These are phyloP conservation scores for Coniella lustricola DNA, from an alignment of 2,329 filamentous ascomycete species.

Conservation along the genomic window DNA sequence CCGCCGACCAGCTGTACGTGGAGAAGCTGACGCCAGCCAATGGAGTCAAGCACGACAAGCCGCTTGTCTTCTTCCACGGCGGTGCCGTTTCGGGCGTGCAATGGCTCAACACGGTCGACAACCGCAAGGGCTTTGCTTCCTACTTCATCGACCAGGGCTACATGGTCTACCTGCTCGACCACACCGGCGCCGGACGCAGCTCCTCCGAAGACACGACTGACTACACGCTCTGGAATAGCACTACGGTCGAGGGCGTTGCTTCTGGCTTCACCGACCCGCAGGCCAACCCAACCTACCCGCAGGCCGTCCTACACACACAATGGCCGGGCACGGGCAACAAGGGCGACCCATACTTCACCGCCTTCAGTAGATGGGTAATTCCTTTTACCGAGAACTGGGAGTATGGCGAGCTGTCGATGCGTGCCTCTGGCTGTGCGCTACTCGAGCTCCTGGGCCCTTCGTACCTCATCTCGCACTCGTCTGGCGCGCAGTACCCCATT, in stretches of 20 bases:
- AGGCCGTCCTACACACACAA: constrained; percentile 27
- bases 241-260: constrained; percentile 21
- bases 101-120: constrained; percentile 34
- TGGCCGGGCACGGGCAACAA: constrained; percentile 26
- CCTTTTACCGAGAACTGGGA: constrained; percentile 24
- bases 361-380: constrained; percentile 37
- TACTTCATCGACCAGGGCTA: constrained; percentile 34
- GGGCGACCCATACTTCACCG: constrained; percentile 40
- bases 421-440: constrained; percentile 20
- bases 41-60: constrained; percentile 19
- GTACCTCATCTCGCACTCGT: constrained; percentile 25
- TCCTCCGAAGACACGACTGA: constrained; percentile 22
- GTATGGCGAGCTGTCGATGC: constrained; percentile 19
- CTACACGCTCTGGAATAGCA: constrained; percentile 21
- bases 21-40: constrained; percentile 25
- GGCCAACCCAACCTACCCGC: constrained; percentile 24
- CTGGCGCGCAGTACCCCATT: constrained; percentile 21
- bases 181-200: constrained; percentile 28
- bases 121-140: constrained; percentile 33
- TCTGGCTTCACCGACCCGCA: constrained; percentile 23
- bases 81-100: constrained; percentile 25
- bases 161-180: constrained; percentile 34
- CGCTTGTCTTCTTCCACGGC: constrained; percentile 27
- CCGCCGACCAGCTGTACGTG: constrained; percentile 25
- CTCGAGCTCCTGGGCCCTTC: constrained; percentile 22